These are phyloP conservation scores for Penicillium salamii DNA, from an alignment of 495 filamentous ascomycete species.

Conservation along the genomic window DNA sequence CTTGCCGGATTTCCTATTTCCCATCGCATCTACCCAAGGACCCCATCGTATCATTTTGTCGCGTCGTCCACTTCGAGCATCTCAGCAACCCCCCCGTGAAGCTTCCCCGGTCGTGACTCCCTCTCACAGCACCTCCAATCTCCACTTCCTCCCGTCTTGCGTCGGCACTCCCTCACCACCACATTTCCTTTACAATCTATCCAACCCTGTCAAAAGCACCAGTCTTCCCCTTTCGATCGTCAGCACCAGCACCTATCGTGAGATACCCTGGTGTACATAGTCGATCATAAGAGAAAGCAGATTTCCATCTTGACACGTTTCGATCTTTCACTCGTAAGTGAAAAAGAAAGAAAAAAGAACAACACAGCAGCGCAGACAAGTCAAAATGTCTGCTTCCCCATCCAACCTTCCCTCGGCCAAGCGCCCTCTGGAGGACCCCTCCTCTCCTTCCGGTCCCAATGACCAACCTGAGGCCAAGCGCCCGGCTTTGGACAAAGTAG, in stretches of 20 bases:
- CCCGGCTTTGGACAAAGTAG: conserved; percentile 88
- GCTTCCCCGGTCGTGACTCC: conserved; percentile 14
- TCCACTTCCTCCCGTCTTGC: conserved; percentile 29
- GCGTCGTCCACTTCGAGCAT: conserved; percentile 14
- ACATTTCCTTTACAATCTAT: conserved; percentile 36
- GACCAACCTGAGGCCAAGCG: conserved; percentile 98
- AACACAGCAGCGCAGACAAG: conserved; percentile 29
- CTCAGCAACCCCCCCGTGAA: conserved; percentile 11
- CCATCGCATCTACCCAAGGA: conserved; percentile 24
- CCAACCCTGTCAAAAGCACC: conserved; percentile 38
- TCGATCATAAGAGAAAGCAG: conserved; percentile 54
- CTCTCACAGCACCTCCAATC: conserved; percentile 20
- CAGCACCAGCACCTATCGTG: conserved; percentile 89
- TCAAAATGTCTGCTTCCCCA: conserved; percentile 61
- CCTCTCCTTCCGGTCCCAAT: conserved; percentile 82
- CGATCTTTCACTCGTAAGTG: conserved; percentile 44
- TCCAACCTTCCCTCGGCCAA: conserved; percentile 69
- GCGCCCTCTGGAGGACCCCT: conserved; percentile 94
- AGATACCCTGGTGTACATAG: conserved; percentile 88
- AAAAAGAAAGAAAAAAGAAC: no score
- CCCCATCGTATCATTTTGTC: conserved; percentile 12
- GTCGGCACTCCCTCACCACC: conserved; percentile 25
- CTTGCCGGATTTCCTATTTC: conserved; percentile 20
- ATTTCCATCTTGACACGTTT: conserved; percentile 41
- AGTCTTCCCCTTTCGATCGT: conserved; percentile 45